Evolutionary conservation across 78 protist species (phyloP).

Genomic region (Monocercomonoides exilis): DNA sequence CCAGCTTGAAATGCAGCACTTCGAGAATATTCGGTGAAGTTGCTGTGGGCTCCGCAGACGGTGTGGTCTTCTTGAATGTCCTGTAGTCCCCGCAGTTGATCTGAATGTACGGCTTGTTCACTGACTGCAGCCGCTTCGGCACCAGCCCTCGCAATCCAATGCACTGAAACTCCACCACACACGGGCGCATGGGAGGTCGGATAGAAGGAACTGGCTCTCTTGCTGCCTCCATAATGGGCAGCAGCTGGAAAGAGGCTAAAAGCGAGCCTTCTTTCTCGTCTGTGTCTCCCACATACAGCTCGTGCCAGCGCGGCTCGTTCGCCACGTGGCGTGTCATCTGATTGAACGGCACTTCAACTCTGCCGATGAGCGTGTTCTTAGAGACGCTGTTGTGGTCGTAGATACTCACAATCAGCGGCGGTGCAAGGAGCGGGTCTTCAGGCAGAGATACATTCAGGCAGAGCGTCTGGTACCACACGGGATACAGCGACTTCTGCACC

Average conservation of each 20-base stretch:
- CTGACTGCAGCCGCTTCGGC: background rate
- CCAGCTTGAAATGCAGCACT: background rate
- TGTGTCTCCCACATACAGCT: slow-evolving; percentile 3
- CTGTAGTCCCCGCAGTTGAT: background rate
- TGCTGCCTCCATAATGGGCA: slow-evolving; percentile 4
- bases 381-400: background rate
- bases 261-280: background rate
- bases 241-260: slow-evolving; percentile 12
- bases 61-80: background rate
- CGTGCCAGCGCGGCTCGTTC: background rate
- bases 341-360: background rate
- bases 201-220: background rate
- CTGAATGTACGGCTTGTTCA: background rate
- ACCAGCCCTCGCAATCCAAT: slow-evolving; percentile 16
- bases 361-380: background rate
- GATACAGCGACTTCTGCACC: background rate
- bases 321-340: background rate
- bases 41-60: background rate
- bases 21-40: background rate
- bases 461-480: background rate
- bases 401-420: background rate
- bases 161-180: background rate
- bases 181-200: background rate
- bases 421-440: background rate
- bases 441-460: background rate